phyloP scores from a whole-genome alignment of 768 basidiomycete genomes.

The Suillus fuscotomentosus region DNA sequence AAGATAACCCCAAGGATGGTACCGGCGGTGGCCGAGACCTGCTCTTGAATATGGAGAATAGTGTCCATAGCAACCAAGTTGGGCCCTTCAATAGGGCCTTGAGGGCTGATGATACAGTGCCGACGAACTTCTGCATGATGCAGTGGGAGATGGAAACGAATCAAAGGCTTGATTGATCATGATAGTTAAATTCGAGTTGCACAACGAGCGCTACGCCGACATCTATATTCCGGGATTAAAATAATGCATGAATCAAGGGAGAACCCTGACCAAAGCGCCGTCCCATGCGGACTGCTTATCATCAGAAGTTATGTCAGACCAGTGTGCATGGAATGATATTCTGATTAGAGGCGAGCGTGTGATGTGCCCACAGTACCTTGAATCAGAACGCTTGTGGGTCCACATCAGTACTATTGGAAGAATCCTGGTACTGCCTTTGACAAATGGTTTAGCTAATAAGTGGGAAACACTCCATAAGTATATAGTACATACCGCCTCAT shows the following conservation, averaged over 20 bases:
- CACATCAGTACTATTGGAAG: no score
- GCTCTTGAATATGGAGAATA: not conserved
- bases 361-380: no score
- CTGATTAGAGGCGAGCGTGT: no score
- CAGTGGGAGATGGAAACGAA: not conserved
- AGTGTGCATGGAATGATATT: no score
- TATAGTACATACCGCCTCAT: constrained; percentile 60
- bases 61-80: not conserved
- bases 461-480: not conserved
- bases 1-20: not conserved
- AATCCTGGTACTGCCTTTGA: constrained; percentile 39
- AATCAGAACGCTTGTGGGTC: no score
- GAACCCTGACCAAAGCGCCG: not conserved
- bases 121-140: not conserved
- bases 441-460: not conserved
- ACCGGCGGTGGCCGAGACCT: not conserved
- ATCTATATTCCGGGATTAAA: not conserved
- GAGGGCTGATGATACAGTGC: not conserved
- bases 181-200: not conserved
- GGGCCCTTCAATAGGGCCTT: not conserved
- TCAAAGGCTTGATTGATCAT: not conserved
- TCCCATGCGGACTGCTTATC: not conserved
- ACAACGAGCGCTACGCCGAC: not conserved
- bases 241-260: not conserved
- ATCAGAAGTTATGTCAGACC: no score